These are phyloP conservation scores for Wickerhamomyces ciferrii DNA, from an alignment of 805 yeast genomes.

Conservation along the genomic window DNA sequence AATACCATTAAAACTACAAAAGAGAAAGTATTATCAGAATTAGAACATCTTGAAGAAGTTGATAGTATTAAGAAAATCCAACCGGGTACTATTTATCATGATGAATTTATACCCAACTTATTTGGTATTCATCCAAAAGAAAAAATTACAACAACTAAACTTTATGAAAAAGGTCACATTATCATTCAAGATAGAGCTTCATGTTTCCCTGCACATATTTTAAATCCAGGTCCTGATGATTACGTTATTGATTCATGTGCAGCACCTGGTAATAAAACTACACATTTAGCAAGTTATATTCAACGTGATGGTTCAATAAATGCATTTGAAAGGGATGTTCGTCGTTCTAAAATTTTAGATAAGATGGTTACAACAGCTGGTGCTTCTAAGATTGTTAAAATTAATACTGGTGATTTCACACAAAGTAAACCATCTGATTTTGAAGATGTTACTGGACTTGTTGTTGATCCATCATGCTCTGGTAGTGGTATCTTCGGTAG, in stretches of 20 bases:
- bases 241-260: slow-evolving; percentile 89
- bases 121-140: slow-evolving; percentile 82
- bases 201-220: slow-evolving; percentile 88
- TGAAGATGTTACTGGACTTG: slow-evolving; percentile 65
- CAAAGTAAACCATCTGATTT: slow-evolving; percentile 44
- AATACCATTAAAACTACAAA: slow-evolving; percentile 53
- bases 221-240: slow-evolving; percentile 57
- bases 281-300: slow-evolving; percentile 76
- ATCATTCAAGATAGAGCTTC: slow-evolving; percentile 96
- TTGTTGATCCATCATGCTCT: slow-evolving; percentile 96
- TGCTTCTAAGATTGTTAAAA: slow-evolving; percentile 35
- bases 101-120: slow-evolving; percentile 66
- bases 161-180: slow-evolving; percentile 69
- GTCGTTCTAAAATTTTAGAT: slow-evolving; percentile 62
- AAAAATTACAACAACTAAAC: slow-evolving; percentile 57
- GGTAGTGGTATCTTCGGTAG: slow-evolving; percentile 96
- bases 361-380: slow-evolving; percentile 82
- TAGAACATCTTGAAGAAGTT: slow-evolving; percentile 42
- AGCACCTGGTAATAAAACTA: slow-evolving; percentile 98
- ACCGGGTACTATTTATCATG: slow-evolving; percentile 64
- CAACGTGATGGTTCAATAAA: slow-evolving; percentile 38
- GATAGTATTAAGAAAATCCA: slow-evolving; percentile 35
- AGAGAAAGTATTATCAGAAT: slow-evolving; percentile 24
- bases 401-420: slow-evolving; percentile 48
- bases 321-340: slow-evolving; percentile 85